Conservation (phyloP, 2,329 filamentous ascomycete species). For the Aspergillus calidoustus region DNA sequence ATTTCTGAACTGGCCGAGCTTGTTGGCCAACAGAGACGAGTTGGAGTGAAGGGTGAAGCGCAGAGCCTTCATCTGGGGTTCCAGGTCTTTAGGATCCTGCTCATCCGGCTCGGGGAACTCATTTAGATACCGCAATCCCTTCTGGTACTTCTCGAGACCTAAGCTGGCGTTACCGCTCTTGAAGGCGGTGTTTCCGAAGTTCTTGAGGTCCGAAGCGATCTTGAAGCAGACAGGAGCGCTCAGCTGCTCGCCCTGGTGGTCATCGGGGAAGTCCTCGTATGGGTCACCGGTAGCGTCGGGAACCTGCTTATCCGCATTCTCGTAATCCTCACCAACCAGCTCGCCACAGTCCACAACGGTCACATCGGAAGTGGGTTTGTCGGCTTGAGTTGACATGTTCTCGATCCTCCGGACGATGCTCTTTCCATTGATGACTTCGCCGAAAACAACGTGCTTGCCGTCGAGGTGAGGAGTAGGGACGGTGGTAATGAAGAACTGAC, state of each 20-base stretch:
- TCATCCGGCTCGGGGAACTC: slow-evolving; percentile 75
- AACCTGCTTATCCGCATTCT: slow-evolving; percentile 67
- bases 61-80: slow-evolving; percentile 69
- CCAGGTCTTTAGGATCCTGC: slow-evolving; percentile 70
- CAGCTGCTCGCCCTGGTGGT: slow-evolving; percentile 67
- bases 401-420: slow-evolving; percentile 88
- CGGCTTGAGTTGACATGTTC: slow-evolving; percentile 74
- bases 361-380: slow-evolving; percentile 77
- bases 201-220: slow-evolving; percentile 85
- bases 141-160: slow-evolving; percentile 90
- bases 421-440: slow-evolving; percentile 91
- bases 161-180: slow-evolving; percentile 73
- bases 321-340: slow-evolving; percentile 72
- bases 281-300: slow-evolving; percentile 84
- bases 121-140: slow-evolving; percentile 85
- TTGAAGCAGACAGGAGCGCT: slow-evolving; percentile 71
- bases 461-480: slow-evolving; percentile 94
- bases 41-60: slow-evolving; percentile 90
- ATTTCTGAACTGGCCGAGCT: slow-evolving; percentile 73
- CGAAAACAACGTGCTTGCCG: slow-evolving; percentile 96
- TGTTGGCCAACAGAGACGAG: slow-evolving; percentile 81
- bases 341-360: slow-evolving; percentile 85
- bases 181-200: slow-evolving; percentile 90
- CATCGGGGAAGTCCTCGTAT: slow-evolving; percentile 96
- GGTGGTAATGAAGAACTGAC: slow-evolving; percentile 97